Conservation (phyloP, 2,329 filamentous ascomycete species). For the Emericellopsis cladophorae region DNA sequence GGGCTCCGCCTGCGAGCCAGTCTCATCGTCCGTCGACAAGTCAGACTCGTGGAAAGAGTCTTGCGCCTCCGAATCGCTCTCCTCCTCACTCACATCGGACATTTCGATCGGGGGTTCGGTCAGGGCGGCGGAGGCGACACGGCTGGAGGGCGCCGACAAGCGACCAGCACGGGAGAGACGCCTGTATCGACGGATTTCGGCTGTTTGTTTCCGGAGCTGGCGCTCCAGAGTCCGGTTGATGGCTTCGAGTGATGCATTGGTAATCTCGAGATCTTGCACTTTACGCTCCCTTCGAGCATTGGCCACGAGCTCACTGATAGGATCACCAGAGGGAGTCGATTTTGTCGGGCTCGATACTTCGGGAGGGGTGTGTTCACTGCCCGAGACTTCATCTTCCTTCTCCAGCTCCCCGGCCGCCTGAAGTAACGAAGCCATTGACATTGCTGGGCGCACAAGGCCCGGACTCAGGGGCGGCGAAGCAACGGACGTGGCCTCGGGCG, state of each 20-base stretch:
- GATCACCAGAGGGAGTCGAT: slow-evolving; percentile 38
- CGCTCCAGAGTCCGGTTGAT: slow-evolving; percentile 91
- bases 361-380: slow-evolving; percentile 13
- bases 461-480: slow-evolving; percentile 21
- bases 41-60: slow-evolving; percentile 41
- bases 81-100: slow-evolving; percentile 38
- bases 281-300: slow-evolving; percentile 87
- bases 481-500: slow-evolving; percentile 12
- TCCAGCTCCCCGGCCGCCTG: slow-evolving; percentile 40
- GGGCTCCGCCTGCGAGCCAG: slow-evolving; percentile 13
- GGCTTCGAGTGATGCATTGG: slow-evolving; percentile 84
- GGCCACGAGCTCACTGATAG: slow-evolving; percentile 65
- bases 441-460: slow-evolving; percentile 16
- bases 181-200: slow-evolving; percentile 74
- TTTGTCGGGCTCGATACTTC: slow-evolving; percentile 46
- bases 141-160: slow-evolving; percentile 29
- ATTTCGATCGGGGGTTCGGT: slow-evolving; percentile 29
- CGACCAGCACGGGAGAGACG: slow-evolving; percentile 74
- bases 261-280: slow-evolving; percentile 92
- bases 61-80: slow-evolving; percentile 27
- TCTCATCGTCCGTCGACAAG: slow-evolving; percentile 26
- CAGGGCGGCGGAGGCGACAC: slow-evolving; percentile 28
- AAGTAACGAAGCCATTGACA: slow-evolving; percentile 42
- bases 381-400: slow-evolving; percentile 13
- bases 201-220: slow-evolving; percentile 81